Evolutionary conservation across 176 grass and related monocot species (phyloP), one percentile per base, ranked within the genome.

Genomic region (Oryza officinalis): DNA sequence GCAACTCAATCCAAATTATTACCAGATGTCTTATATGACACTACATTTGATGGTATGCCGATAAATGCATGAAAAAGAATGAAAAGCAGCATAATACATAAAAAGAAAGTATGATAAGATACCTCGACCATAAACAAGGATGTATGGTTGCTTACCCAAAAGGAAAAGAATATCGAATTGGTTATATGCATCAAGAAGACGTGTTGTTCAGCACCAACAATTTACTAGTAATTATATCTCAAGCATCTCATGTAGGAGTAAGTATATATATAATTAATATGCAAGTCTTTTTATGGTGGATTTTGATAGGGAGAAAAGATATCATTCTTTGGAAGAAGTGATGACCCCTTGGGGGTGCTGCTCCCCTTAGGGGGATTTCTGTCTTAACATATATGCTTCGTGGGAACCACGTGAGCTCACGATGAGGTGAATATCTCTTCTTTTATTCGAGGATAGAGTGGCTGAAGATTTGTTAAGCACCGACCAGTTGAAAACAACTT

Each of bases 381-480:
- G 27, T 75, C 72, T 71, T 59, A 81, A 22, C 71, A 20, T 54
- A 54, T 15, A 54, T 77, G 49, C 17, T 57, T 57, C 33, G 8
- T 86, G 66, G 59, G 75, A 67, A 78, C 22, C 73, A 86, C 68
- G 17, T 74, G 74, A 27, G 35, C 46, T 50, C 68, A 72, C 57
- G 73, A 81, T 60, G 45, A 43, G 90, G 8, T 63, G 52, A 75
- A 46, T 59, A 45, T 80, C 49, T 78, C 41, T 59, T 83, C 50
- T 59, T 72, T 71, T 75, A 83, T 77, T 74, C 4, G 33, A 78
- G 11, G 32, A 73, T 65, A 65, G 47, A 75, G 10, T 4, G 3
- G 27, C 44, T 44, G 67, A 31, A 74, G 68, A 90, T 78, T 83
- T 90, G 74, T 72, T 83, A 86, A 79, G 84, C 88, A 79, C 84